Base-by-base conservation (phyloP, 768 basidiomycete genomes). In the Tylopilus plumbeoviolaceoides region DNA sequence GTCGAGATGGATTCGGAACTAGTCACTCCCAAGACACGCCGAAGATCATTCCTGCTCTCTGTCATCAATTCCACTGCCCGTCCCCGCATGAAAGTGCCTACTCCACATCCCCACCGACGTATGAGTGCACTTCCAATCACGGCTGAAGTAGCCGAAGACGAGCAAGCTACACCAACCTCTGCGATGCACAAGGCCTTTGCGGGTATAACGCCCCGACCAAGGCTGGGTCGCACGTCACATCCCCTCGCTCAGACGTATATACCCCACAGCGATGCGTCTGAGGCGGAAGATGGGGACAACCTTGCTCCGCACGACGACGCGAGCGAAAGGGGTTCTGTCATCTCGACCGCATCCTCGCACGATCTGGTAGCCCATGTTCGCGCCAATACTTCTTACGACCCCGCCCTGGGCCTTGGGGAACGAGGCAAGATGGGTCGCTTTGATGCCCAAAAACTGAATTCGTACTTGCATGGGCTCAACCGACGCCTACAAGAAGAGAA, bases 301-400 rank as follows among this genome's bases (percentile, higher is more conserved):
- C 23, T 56, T 7, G 10, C 5, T 2, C 68, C 66, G 3, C 15
- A 78, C 50, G 83, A 84, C 53, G 72, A 75, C 14, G 73, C 69
- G 4, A 70, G 68, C 10, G 85, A 85, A 54, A 75, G 79, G 38
- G 80, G 76, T 0, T 92, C 91, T 1, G 83, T 87, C 67, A 74
- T 89, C 44, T 92, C 91, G 4, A 91, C 87, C 1, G 81, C 88
- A 1, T 92, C 91, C 1, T 93, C 93, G 21, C 89, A 95, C 58
- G 92, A 95, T 65, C 74, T 95, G 39, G 91, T 90, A 2, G 83
- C 85, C 6, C 84, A 90, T 63, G 69, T 74, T 45, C 81, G 89
- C 9, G 87, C 82, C 51, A 95, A 95, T 63, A 89, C 90, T 12
- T 93, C 91, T 8, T 91, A 94, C 56, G 93, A 94, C 62, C 89